Percentiles rank a stretch among this genome's conserved stretches.
Evolutionary conservation across 768 basidiomycete genomes (phyloP).

Genomic region (Lactifluus pinguis): DNA sequence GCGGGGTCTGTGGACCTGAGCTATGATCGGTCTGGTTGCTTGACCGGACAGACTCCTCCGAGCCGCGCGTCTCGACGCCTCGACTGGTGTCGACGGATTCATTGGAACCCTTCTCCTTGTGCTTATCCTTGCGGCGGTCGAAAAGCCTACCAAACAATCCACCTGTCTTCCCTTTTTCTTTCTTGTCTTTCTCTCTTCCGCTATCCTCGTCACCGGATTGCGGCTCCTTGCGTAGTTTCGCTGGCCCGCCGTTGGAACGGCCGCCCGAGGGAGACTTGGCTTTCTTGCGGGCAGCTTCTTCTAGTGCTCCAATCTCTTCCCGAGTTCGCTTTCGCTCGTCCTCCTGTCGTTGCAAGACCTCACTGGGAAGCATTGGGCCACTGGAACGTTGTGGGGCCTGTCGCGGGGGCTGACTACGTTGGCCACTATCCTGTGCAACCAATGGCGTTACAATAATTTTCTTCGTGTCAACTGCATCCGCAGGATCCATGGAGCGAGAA

Average conservation of each 20-base stretch:
- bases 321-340: conserved; percentile 44
- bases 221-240: conserved; percentile 39
- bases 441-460: conserved; percentile 72
- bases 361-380: conserved; percentile 31
- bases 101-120: conserved; percentile 46
- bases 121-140: conserved; percentile 64
- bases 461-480: conserved; percentile 61
- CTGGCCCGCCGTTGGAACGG: conserved; percentile 13
- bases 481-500: conserved; percentile 47
- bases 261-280: conserved; percentile 21
- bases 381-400: conserved; percentile 14
- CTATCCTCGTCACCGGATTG: conserved; percentile 34
- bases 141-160: conserved; percentile 72
- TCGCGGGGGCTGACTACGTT: conserved; percentile 13
- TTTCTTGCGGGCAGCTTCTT: conserved; percentile 42
- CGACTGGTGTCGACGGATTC: conserved; percentile 34
- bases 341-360: conserved; percentile 38
- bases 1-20: conserved; percentile 18
- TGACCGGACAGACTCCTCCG: conserved; percentile 58
- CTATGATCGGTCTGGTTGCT: conserved; percentile 27
- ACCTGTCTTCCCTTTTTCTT: conserved; percentile 62
- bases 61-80: conserved; percentile 30
- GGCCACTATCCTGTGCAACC: conserved; percentile 52
- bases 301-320: conserved; percentile 40
- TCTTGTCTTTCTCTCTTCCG: conserved; percentile 45